Evolutionary conservation across 805 yeast genomes (phyloP).

Genomic region (Spencermartinsiella europaea): DNA sequence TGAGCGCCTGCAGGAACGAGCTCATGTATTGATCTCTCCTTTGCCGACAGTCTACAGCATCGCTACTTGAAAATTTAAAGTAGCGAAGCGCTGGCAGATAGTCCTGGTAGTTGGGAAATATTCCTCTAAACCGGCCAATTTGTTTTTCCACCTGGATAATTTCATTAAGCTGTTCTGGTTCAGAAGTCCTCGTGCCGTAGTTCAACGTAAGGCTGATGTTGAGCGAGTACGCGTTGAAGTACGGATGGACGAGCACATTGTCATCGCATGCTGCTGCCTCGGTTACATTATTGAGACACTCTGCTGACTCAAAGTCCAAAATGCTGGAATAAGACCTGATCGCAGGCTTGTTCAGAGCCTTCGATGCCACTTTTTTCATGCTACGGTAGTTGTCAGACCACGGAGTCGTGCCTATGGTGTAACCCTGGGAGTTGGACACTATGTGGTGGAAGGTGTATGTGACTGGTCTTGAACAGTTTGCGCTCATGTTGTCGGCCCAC

Average conservation of each 20-base stretch:
- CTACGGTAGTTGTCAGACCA: conserved; percentile 37
- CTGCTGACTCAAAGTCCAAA: conserved; percentile 33
- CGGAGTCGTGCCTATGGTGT: conserved; percentile 42
- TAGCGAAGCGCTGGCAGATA: conserved; percentile 34
- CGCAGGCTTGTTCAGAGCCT: conserved; percentile 37
- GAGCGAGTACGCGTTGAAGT: conserved; percentile 35
- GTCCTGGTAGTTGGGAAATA: conserved; percentile 36
- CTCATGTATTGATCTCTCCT: conserved; percentile 33
- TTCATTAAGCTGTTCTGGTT: conserved; percentile 29
- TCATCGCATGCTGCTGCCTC: conserved; percentile 10
- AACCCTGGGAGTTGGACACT: conserved; percentile 42
- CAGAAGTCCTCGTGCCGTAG: conserved; percentile 37
- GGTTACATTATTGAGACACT: conserved; percentile 30
- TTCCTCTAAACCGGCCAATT: conserved; percentile 34
- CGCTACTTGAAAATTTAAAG: conserved; percentile 35
- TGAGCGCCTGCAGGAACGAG: conserved; percentile 27
- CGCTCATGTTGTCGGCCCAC: conserved; percentile 47
- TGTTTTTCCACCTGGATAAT: conserved; percentile 30
- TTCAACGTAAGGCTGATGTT: conserved; percentile 37
- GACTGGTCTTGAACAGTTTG: conserved; percentile 63
- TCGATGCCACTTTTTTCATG: conserved; percentile 36
- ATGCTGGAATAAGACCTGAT: conserved; percentile 32
- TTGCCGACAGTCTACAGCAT: conserved; percentile 27
- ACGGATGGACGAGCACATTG: conserved; percentile 32
- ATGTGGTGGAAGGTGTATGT: conserved; percentile 64